Conservation (phyloP, 2,329 filamentous ascomycete genomes). For the Tolypocladium capitatum region DNA sequence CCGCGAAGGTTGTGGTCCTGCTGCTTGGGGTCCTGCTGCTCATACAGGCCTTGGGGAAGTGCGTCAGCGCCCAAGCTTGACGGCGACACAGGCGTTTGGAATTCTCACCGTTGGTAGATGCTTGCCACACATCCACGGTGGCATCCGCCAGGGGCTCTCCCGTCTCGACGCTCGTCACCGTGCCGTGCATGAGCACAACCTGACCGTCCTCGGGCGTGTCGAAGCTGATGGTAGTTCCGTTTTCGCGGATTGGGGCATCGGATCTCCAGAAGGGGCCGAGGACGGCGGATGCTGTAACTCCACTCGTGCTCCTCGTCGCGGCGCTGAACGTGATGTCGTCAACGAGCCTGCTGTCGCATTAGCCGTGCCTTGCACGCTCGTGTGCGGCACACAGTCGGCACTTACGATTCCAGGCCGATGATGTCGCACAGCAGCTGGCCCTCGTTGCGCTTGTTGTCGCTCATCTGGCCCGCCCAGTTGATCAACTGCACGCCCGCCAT, state of each 20-base stretch:
- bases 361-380: background rate
- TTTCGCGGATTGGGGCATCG: constrained; percentile 55
- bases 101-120: constrained; percentile 51
- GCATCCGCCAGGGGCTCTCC: constrained; percentile 52
- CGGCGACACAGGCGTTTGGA: background rate
- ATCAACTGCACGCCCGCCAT: constrained; percentile 50
- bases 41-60: constrained; percentile 32
- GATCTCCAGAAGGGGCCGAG: constrained; percentile 76
- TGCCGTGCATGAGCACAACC: constrained; percentile 52
- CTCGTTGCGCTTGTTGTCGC: constrained; percentile 57
- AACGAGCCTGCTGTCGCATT: constrained; percentile 39
- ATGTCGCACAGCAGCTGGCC: constrained; percentile 60
- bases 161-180: constrained; percentile 39
- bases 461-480: constrained; percentile 54
- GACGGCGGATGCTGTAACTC: constrained; percentile 61
- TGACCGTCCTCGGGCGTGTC: constrained; percentile 34
- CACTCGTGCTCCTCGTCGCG: constrained; percentile 27
- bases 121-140: constrained; percentile 67
- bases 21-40: constrained; percentile 61
- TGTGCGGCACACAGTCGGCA: background rate
- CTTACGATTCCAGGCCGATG: constrained; percentile 56
- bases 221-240: constrained; percentile 53
- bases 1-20: constrained; percentile 63
- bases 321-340: constrained; percentile 66
- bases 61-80: background rate